Evolutionary conservation across 2,329 filamentous ascomycete genomes (phyloP).

Genomic region (Calonectria hawksworthii): DNA sequence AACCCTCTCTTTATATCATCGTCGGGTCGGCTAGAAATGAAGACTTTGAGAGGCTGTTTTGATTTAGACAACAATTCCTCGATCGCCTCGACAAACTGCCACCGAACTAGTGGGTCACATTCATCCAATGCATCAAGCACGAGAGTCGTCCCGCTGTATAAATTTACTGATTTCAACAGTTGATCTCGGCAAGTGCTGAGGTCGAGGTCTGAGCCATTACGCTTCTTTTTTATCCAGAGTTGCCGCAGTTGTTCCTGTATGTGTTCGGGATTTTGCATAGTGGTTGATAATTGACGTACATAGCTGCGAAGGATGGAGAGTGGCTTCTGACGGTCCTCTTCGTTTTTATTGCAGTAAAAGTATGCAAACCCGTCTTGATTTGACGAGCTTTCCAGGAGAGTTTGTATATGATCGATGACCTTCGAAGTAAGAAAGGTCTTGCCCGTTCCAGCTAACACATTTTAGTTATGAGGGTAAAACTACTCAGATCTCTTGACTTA

Average conservation of each 20-base stretch:
- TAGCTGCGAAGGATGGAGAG: not conserved
- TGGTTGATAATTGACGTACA: not conserved
- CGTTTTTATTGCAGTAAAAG: slow-evolving; percentile 11
- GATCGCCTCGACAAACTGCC: not conserved
- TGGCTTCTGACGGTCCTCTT: not conserved
- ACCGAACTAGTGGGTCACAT: not conserved
- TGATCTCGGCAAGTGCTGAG: not conserved
- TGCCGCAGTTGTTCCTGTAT: not conserved
- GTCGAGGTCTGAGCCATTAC: not conserved
- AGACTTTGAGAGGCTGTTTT: not conserved
- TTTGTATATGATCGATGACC: not conserved
- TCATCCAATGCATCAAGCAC: slow-evolving; percentile 13
- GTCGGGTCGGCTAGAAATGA: not conserved
- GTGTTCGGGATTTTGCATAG: not conserved
- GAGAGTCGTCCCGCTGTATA: not conserved
- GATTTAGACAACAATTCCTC: not conserved
- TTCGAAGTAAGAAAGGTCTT: not conserved
- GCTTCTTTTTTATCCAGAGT: not conserved
- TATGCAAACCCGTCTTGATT: not conserved
- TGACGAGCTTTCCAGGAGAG: not conserved
- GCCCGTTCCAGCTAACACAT: slow-evolving; percentile 3
- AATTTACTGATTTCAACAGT: not conserved
- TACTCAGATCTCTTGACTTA: not conserved
- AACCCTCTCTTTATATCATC: not conserved
- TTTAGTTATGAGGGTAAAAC: not conserved